Base-by-base conservation (phyloP, 106 monocot genomes). In the Amphibolis antarctica region DNA sequence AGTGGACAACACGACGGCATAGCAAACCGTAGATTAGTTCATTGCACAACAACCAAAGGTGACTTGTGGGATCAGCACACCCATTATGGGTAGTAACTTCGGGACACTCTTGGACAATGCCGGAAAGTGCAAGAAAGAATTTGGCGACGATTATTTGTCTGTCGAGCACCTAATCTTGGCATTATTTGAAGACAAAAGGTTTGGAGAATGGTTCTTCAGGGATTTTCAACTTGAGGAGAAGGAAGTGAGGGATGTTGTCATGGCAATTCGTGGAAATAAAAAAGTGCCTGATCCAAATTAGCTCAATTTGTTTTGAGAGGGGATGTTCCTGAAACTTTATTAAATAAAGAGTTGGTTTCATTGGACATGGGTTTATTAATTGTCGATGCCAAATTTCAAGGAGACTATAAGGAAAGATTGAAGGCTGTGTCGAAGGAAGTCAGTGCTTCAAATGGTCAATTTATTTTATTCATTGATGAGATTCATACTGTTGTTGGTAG, bases 361-460 rank as follows among this genome's bases (percentile, higher is more conserved):
- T 79, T 92, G 77, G 92, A 92, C 57, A 92, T 92, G 92, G 92
- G 92, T 44, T 80, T 86, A 63, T 59, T 92, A 24, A 71, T 92
- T 81, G 92, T 79, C 28, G 92, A 86, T 55, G 92, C 92, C 27
- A 92, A 92, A 78, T 92, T 81, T 72, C 78, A 83, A 55, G 92
- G 92, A 55, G 86, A 92, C 50, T 92, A 86, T 59, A 86, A 92
- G 74, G 92, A 92, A 67, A 76, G 92, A 64, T 61, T 92, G 12
- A 92, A 92, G 77, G 81, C 92, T 60, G 92, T 92, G 28, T 60
- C 84, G 28, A 92, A 92, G 66, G 92, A 92, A 75, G 86, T 92
- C 53, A 79, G 79, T 61, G 67, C 83, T 54, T 92, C 92, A 46
- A 92, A 92, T 77, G 86, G 86, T 24, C 92, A 92, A 58, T 81